Base-by-base conservation (phyloP, 1,284 basidiomycete genomes). In the Sporisorium reilianum region DNA sequence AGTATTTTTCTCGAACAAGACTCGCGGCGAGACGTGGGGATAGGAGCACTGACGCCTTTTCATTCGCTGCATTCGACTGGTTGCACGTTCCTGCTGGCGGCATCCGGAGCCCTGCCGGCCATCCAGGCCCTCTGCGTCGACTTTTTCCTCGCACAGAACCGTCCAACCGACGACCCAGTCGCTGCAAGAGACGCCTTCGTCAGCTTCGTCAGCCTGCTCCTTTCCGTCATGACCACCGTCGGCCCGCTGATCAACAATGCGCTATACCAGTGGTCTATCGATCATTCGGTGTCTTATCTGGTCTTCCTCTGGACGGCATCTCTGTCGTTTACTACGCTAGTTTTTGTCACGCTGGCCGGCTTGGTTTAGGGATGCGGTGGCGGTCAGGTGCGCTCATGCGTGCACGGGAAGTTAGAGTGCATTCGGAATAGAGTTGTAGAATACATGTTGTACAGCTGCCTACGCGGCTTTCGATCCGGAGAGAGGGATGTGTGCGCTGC, bases 161-260 rank as follows among this genome's bases (percentile, higher is more conserved):
- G 65, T 6, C 65, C 65, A 14, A 55, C 62, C 2, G 50, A 54
- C 10, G 65, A 74, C 28, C 58, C 51, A 5, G 55, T 64, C 8
- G 62, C 58, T 11, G 71, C 57, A 23, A 45, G 71, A n/a, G 71
- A 74, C 44, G 57, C 65, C 30, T 74, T 74, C 20, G n/a, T 74
- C 2, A 58, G 65, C 40, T 64, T 74, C 49, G 25, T 63, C 51
- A 54, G 55, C 42, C 55, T 74, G 16, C 40, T 74, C 16, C 14
- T 22, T 20, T 59, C 44, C 14, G n/a, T 61, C 12, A 41, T 60
- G 36, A 1, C 8, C 2, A 45, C 62, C 1, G 22, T 58, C 3
- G 65, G 62, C 4, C 71, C 71, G 1, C n/a, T 74, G 12, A n/a
- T 69, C 58, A 74, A 69, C 58, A 69, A 62, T 32, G 26, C 30